Base-by-base conservation (phyloP, 1,139 yeast species). In the Eremothecium coryli region DNA sequence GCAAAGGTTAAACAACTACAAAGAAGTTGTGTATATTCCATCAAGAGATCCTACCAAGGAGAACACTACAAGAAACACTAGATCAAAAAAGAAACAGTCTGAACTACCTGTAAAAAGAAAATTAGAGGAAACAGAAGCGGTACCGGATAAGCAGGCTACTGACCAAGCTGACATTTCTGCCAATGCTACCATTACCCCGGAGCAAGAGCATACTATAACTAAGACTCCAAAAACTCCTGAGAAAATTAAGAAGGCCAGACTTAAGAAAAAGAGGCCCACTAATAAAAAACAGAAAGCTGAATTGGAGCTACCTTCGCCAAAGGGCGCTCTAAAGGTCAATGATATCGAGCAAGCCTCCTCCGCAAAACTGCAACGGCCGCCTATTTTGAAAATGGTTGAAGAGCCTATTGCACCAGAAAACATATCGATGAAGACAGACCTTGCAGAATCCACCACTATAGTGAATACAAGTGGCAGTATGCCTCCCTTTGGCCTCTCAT, bases 391-490 rank as follows among this genome's bases (percentile, higher is more conserved):
- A 25, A n/a, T n/a, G 16, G 16, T 16, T 12, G 28, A 15, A 12
- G 22, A 16, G 9, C 10, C 5, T 15, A 4, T 14, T 16, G 30
- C 30, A 5, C 20, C 30, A 3, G 30, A 9, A 4, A 27, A 27
- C 22, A n/a, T 27, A 14, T 16, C 30, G 11, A 27, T 27, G 22
- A 26, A 16, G 5, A 14, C 25, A 14, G 35, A 33, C 28, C 33
- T 32, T 16, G 29, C 39, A 15, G 28, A 38, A 32, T 23, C 35
- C 23, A 37, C 40, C 13, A 33, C 23, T 18, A 24, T 39, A 22
- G 44, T 39, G 8, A 39, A 43, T n/a, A 42, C 47, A 5, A 42
- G 45, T n/a, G 31, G 41, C n/a, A 29, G 39, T 13, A 17, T 13
- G 12, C 27, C 23, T 4, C 15, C 29, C 4, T 23, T 32, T 11